Conservation (phyloP, 129 eudicot species). For the Artemisia argyi region DNA sequence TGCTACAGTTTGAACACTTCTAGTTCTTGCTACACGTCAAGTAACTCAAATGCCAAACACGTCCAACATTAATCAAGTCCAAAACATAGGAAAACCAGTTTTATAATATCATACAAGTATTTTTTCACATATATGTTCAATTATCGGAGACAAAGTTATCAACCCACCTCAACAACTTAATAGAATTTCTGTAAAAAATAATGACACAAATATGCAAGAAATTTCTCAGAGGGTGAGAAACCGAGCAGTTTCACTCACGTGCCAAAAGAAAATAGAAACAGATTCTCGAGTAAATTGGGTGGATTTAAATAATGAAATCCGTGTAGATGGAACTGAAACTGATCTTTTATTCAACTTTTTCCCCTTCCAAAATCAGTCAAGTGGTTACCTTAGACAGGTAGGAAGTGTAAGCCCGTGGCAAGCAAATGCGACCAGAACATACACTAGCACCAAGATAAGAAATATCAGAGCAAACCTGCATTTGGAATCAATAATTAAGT, state of each 20-base stretch:
- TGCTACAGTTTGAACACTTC: background rate
- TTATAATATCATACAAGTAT: background rate
- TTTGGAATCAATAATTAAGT: background rate
- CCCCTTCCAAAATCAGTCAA: background rate
- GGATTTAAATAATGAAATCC: background rate
- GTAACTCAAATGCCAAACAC: conserved; percentile 3
- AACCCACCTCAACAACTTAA: conserved; percentile 1
- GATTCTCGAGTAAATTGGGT: background rate
- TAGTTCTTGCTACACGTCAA: background rate
- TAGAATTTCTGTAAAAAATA: background rate
- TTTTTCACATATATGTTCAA: background rate
- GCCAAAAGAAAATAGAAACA: background rate
- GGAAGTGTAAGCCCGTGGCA: conserved; percentile 78
- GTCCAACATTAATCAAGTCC: background rate
- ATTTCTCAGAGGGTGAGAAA: background rate
- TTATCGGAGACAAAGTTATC: background rate
- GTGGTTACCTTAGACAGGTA: conserved; percentile 48
- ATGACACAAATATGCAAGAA: conserved; percentile 2
- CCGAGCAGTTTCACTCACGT: conserved; percentile 12
- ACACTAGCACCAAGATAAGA: conserved; percentile 64
- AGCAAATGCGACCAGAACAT: conserved; percentile 65
- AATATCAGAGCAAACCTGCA: conserved; percentile 72
- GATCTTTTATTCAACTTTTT: conserved; percentile 1
- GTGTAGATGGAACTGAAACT: conserved; percentile 11
- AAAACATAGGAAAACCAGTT: background rate